phyloP scores from a whole-genome alignment of 805 yeast species.

The Kluyveromyces wickerhamii region DNA sequence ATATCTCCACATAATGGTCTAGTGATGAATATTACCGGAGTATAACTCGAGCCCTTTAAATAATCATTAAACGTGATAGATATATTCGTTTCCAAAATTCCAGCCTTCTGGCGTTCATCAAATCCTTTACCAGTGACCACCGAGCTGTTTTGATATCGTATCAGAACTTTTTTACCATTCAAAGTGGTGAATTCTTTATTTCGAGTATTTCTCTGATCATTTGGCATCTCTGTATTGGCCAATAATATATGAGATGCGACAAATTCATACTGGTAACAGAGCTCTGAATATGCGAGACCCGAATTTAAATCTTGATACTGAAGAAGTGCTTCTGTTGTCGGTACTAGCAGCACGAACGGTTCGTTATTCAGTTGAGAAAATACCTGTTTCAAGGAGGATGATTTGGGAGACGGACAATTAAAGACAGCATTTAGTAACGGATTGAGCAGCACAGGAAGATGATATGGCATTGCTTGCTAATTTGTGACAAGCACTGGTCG shows the following conservation, averaged over 20 bases:
- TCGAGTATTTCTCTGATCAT: slow-evolving; percentile 25
- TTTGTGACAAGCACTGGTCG: too few relatives aligned
- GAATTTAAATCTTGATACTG: slow-evolving; percentile 34
- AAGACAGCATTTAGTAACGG: slow-evolving; percentile 60
- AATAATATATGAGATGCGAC: slow-evolving; percentile 53
- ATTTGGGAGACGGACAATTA: slow-evolving; percentile 49
- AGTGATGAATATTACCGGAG: slow-evolving; percentile 52
- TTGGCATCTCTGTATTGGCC: slow-evolving; percentile 18
- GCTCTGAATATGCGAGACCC: slow-evolving; percentile 37
- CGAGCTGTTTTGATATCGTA: slow-evolving; percentile 41
- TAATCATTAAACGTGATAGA: slow-evolving; percentile 51
- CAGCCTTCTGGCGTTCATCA: slow-evolving; percentile 36
- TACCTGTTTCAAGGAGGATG: slow-evolving; percentile 40
- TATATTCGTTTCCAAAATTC: slow-evolving; percentile 39
- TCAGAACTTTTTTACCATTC: slow-evolving; percentile 45
- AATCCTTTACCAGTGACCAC: slow-evolving; percentile 55
- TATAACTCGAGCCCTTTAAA: slow-evolving; percentile 47
- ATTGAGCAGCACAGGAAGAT: slow-evolving; percentile 49
- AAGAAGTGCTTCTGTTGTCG: slow-evolving; percentile 43
- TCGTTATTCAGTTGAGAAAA: slow-evolving; percentile 40
- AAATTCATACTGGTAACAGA: slow-evolving; percentile 54
- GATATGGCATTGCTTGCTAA: slow-evolving; percentile 30
- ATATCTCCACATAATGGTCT: slow-evolving; percentile 44
- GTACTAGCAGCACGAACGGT: slow-evolving; percentile 56
- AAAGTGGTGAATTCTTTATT: slow-evolving; percentile 41